Conservation (phyloP, 257 asterid species). For the Agastache rugosa region DNA sequence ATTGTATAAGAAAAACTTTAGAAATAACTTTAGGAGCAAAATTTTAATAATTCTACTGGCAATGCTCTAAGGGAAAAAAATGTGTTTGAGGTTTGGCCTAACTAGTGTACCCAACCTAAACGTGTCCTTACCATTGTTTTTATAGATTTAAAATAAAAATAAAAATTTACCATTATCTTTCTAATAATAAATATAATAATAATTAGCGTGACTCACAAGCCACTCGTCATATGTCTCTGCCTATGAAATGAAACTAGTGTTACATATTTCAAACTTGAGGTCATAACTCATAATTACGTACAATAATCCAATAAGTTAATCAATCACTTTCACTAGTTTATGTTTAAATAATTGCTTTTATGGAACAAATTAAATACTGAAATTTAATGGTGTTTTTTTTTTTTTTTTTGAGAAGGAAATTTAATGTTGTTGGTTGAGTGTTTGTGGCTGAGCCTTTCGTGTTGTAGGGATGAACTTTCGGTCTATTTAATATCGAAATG, state of each 20-base stretch:
- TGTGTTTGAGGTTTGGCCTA: too few relatives aligned
- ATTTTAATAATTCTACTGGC: too few relatives aligned
- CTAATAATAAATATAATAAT: too few relatives aligned
- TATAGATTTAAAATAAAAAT: too few relatives aligned
- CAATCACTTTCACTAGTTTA: not conserved
- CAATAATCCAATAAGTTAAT: not conserved
- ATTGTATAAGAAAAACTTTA: too few relatives aligned
- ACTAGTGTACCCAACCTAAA: too few relatives aligned
- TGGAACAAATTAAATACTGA: not conserved
- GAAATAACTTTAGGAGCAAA: too few relatives aligned
- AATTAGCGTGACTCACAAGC: constrained; percentile 3
- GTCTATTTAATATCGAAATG: not conserved
- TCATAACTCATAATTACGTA: not conserved
- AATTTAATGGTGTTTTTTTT: not conserved
- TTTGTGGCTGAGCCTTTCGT: not conserved
- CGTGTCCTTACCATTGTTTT: too few relatives aligned
- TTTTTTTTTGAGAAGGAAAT: too few relatives aligned
- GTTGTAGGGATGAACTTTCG: not conserved
- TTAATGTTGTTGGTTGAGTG: not conserved
- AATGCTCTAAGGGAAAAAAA: too few relatives aligned
- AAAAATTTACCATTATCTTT: too few relatives aligned
- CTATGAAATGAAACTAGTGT: not conserved
- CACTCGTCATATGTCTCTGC: not conserved
- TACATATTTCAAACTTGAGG: not conserved
- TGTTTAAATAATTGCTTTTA: not conserved